Base-by-base conservation (phyloP, 2,329 filamentous ascomycete species). In the Tympanopsis confertula region DNA sequence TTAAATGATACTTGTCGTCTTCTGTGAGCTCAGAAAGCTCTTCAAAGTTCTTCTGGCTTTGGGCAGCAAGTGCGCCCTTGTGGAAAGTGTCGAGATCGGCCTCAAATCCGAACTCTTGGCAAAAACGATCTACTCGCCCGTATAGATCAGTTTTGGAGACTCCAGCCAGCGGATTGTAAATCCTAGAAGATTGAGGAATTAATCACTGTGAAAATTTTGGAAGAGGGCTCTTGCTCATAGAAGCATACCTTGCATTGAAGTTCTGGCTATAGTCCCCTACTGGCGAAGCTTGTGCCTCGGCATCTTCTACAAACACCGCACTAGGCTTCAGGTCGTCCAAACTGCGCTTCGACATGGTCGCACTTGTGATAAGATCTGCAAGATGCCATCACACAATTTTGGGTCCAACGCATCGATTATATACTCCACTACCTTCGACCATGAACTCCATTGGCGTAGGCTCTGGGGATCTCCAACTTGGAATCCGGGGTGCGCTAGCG, bases 201-300 rank as follows among this genome's bases (percentile, higher is more conserved):
- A 29, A 29, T 12, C 24, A n/a, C 24, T 29, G 24, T 12, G 24
- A n/a, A n/a, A 29, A 29, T 29, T 29, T 29, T 12, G n/a, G n/a
- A n/a, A 12, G n/a, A n/a, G 24, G n/a, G 3, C 3, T 33, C 24
- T 20, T 12, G 38, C 28, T 37, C 20, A 15, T 28, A 20, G 5
- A 14, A 13, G 15, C 37, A 19, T 33, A 51, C 54, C 49, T 57
- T 5, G 54, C 54, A 15, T 56, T 52, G 5, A 56, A 41, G 41
- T 59, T 58, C 18, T 45, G 47, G 13, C 44, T 38, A 35, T 55
- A 54, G 35, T 54, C 50, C 3, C 47, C 39, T 14, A 22, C 33
- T 13, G 35, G n/a, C n/a, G n/a, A n/a, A n/a, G n/a, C n/a, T n/a
- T n/a, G n/a, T n/a, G n/a, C n/a, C n/a, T 45, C 45, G 4, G 45